Base-by-base conservation (phyloP, 2,329 filamentous ascomycete species). In the Bipolaris sorokiniana region DNA sequence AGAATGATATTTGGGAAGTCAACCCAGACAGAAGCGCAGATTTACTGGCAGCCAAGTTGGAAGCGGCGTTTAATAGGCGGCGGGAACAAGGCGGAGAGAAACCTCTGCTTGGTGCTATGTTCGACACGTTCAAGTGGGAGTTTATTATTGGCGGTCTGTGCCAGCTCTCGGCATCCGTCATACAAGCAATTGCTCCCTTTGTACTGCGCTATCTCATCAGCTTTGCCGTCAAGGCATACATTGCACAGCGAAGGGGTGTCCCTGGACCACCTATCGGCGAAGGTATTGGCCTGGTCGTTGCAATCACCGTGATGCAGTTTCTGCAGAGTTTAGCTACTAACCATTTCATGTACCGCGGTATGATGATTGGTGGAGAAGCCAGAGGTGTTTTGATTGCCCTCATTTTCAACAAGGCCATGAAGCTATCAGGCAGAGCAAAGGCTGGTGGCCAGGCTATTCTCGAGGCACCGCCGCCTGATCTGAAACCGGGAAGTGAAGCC, bases 331-430 rank as follows among this genome's bases (percentile, higher is more conserved):
- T 96, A 62, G 86, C 87, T 23, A 91, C 88, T 2, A 96, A 93
- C 70, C 94, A 98, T 71, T 97, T 96, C 78, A 89, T 98, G 70
- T 98, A 94, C 70, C 87, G 88, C 20, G 92, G 94, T 20, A 96
- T 97, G 90, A 88, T 96, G 79, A 86, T 96, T 37, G 95, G 94
- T 61, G 95, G 92, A 0, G 89, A 97, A 78, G 80, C 86, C 7
- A 85, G 94, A 72, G 92, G 88, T 1, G 89, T 91, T 0, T 80
- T 98, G 41, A 96, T 97, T 65, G 86, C 90, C 20, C 79, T 92
- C 56, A 92, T 98, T 56, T 98, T 96, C 70, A 91, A 95, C 73
- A 98, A 98, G 76, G 88, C 92, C 2, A 92, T 97, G 88, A 88
- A 88, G 48, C 84, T 98, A 15, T 97, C 93, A 0, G 91, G 89